phyloP scores from a whole-genome alignment of 2,329 filamentous ascomycete genomes.

The Diaporthe longicolla region DNA sequence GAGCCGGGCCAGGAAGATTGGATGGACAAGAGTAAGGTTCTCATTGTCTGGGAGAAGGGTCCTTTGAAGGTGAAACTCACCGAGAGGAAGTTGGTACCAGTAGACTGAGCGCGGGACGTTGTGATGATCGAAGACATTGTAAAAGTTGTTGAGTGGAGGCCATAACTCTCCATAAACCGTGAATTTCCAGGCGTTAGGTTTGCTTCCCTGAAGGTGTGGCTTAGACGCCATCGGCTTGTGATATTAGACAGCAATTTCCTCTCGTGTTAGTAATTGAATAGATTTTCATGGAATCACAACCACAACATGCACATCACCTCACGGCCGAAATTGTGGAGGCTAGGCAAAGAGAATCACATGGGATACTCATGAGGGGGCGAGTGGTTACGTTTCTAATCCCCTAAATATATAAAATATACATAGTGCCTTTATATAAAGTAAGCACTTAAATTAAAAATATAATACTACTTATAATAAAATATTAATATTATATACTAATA shows the following conservation, averaged over 20 bases:
- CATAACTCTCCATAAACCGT: background rate
- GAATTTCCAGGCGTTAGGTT: background rate
- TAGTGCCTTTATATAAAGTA: too few species aligned
- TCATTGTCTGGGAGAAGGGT: constrained; percentile 33
- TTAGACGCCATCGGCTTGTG: background rate
- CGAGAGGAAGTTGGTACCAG: constrained; percentile 10
- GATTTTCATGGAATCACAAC: background rate
- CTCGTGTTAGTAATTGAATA: background rate
- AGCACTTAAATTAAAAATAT: too few species aligned
- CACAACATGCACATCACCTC: too few species aligned
- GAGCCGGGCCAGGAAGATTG: constrained; percentile 23
- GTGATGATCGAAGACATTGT: background rate
- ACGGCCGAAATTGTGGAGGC: background rate
- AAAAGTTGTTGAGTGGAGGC: background rate
- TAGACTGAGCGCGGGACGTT: background rate
- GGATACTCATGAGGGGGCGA: too few species aligned
- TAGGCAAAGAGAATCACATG: too few species aligned
- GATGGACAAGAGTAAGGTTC: background rate
- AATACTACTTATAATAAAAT: too few species aligned
- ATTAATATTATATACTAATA: too few species aligned
- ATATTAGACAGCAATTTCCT: background rate
- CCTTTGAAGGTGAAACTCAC: background rate
- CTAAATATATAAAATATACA: too few species aligned
- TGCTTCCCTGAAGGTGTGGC: background rate
- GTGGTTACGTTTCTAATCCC: too few species aligned